Percentiles rank a stretch among this genome's conserved stretches.
These are phyloP conservation scores for Boletellus emodensis DNA, from an alignment of 768 basidiomycete genomes.

Conservation along the genomic window DNA sequence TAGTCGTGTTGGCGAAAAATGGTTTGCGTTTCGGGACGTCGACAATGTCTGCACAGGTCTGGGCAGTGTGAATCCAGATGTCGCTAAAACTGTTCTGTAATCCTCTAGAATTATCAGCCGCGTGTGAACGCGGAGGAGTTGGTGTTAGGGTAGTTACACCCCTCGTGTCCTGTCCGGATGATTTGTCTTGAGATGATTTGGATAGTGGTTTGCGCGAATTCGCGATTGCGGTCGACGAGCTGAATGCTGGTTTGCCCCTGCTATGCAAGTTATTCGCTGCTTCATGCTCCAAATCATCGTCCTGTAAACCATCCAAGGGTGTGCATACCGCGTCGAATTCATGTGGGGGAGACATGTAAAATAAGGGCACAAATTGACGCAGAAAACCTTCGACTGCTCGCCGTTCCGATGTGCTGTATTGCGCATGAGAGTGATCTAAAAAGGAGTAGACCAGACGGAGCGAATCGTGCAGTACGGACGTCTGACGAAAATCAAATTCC, in stretches of 20 bases:
- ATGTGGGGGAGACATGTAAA: constrained; percentile 66
- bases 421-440: constrained; percentile 79
- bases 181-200: constrained; percentile 65
- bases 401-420: constrained; percentile 73
- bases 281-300: constrained; percentile 32
- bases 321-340: constrained; percentile 65
- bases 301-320: constrained; percentile 47
- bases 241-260: constrained; percentile 46
- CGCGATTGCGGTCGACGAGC: constrained; percentile 50
- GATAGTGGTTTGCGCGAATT: constrained; percentile 80
- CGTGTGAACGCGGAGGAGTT: constrained; percentile 8
- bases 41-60: constrained; percentile 17
- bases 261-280: constrained; percentile 12
- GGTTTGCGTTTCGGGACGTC: constrained; percentile 43
- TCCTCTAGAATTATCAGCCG: background rate
- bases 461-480: constrained; percentile 77
- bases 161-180: constrained; percentile 27
- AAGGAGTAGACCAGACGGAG: constrained; percentile 89
- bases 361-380: constrained; percentile 73
- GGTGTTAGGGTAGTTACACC: constrained; percentile 31
- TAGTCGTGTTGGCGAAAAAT: constrained; percentile 90
- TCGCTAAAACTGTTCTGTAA: constrained; percentile 33
- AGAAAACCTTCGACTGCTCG: constrained; percentile 83
- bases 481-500: constrained; percentile 74
- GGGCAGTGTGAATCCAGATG: constrained; percentile 53